Base-by-base conservation (phyloP, 495 filamentous ascomycete genomes). In the Glonium stellatum region DNA sequence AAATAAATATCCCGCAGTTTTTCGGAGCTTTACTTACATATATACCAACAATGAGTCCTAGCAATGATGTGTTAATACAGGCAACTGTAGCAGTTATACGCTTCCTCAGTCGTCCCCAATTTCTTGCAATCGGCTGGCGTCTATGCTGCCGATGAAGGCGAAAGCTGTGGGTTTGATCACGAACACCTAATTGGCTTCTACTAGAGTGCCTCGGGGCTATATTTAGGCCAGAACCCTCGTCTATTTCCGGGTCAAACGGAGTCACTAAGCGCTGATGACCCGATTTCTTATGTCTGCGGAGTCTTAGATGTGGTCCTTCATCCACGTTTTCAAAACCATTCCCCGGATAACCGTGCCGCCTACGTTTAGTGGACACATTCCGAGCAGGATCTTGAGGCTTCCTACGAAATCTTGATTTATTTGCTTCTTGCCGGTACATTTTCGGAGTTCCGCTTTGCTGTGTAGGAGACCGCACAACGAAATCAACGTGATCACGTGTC, bases 21-120 rank as follows among this genome's bases (percentile, higher is more conserved):
- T 1, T 57, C 8, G 39, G 10, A 48, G 10, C 21, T 50, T 5
- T 11, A 68, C 73, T 66, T 61, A 72, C 84, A 66, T 91, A 91
- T 25, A 88, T 84, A 18, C 87, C 88, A 59, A 88, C 73, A 19
- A 89, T 76, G 15, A 86, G 72, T 3, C 87, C 88, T 59, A 89
- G 73, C 47, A 87, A 70, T 13, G 81, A 80, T 6, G 86, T 87
- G 58, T 84, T 88, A 49, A 83, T 73, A 67, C 87, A 90, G n/a
- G 84, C 79, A 66, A 89, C 79, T 0, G 75, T 70, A 6, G 87
- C 87, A 59, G 80, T 77, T 55, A 84, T 82, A 59, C 86, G 70
- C 75, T 91, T 91, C 56, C 82, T 79, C 23, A 67, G 62, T 6
- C 77, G 77, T 44, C 77, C 78, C 86, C 84, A 89, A 67, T 88